phyloP scores from a whole-genome alignment of 2,329 filamentous ascomycete genomes.

The Simplicillium sp. region DNA sequence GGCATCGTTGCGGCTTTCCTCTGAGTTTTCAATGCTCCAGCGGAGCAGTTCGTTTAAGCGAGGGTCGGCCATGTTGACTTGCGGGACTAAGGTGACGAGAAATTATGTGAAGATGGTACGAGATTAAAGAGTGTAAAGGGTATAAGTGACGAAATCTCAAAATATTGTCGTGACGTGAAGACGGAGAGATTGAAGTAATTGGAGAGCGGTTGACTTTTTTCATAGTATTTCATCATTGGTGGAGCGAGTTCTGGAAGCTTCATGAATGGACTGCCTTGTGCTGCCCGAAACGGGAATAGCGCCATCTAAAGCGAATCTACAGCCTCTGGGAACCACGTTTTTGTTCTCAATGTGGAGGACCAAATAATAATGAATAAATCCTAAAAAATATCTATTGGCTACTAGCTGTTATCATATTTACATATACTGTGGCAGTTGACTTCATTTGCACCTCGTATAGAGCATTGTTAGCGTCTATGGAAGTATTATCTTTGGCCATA shows the following conservation, averaged over 20 bases:
- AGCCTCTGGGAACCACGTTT: too few relatives aligned
- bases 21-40: slow-evolving; percentile 56
- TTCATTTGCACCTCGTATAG: too few relatives aligned
- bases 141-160: too few relatives aligned
- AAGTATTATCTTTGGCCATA: too few relatives aligned
- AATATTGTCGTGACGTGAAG: neutral
- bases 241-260: slow-evolving; percentile 7
- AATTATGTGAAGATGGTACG: neutral
- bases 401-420: too few relatives aligned
- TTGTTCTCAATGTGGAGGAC: too few relatives aligned
- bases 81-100: slow-evolving; percentile 1
- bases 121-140: too few relatives aligned
- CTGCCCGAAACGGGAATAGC: slow-evolving; percentile 4
- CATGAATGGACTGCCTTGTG: slow-evolving; percentile 4
- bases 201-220: neutral
- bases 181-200: neutral
- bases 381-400: too few relatives aligned
- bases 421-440: too few relatives aligned
- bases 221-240: neutral
- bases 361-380: too few relatives aligned
- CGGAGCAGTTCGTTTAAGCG: slow-evolving; percentile 68
- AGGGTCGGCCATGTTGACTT: slow-evolving; percentile 34
- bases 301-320: neutral
- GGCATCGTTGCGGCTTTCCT: slow-evolving; percentile 18
- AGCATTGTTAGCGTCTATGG: too few relatives aligned